Evolutionary conservation across 2,329 filamentous ascomycete species (phyloP), one percentile per base, ranked within the genome.

Genomic region (Fusarium sp.): DNA sequence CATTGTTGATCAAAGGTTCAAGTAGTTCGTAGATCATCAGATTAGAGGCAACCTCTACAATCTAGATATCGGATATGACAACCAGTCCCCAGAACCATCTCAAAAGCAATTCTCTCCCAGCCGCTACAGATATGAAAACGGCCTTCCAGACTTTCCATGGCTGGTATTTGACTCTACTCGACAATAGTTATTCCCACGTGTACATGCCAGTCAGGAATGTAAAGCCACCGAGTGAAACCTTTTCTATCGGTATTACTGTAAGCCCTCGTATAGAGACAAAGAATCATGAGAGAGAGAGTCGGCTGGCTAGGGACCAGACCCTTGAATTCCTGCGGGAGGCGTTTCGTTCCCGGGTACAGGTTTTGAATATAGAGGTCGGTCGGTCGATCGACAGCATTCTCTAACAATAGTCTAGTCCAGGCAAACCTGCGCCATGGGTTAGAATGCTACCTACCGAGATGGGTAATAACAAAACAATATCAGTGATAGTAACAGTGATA

Each of bases 111-210:
- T 38, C 30, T 14, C 24, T 12, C 27, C 27, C 49, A 56, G 44
- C 32, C 56, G 18, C 46, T 68, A 22, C 11, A 60, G 32, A 46
- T 46, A 58, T 47, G 55, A 30, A 50, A 56, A 52, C 25, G 53
- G 43, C 32, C 69, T 72, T 72, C 69, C 44, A 70, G 50, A 32
- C 69, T 60, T 70, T 70, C 54, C 69, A 72, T 67, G 32, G 30
- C 46, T 53, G 65, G 65, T n/a, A 72, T 72, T 63, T 72, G 60
- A 56, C 68, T 70, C 44, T 42, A 11, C n/a, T 57, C n/a, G 25
- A 53, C 63, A 65, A 34, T 71, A 66, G 50, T 47, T 27, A 40
- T 52, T 42, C 55, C 62, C 71, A 73, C 68, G 71, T 68, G 70
- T 40, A 24, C 50, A 55, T 59, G 45, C 38, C 55, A 25, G 30